Conservation (phyloP, 2,329 filamentous ascomycete species). For the Myriosclerotinia scirpicola region DNA sequence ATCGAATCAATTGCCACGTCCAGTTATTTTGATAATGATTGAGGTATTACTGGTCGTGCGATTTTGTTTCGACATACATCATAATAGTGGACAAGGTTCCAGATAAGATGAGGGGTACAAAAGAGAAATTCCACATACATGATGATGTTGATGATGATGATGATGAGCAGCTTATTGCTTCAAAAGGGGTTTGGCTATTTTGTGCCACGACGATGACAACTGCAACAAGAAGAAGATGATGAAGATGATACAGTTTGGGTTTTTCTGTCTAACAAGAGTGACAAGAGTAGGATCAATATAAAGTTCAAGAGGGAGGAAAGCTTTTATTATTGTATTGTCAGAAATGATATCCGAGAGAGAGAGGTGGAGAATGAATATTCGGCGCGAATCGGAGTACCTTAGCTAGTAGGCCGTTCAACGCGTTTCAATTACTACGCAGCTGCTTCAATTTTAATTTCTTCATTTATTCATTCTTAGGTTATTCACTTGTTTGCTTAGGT, state of each 20-base stretch:
- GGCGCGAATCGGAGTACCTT: slow-evolving; percentile 9
- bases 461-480: neutral
- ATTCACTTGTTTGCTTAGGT: neutral
- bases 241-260: neutral
- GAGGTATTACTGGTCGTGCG: slow-evolving; percentile 9
- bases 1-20: slow-evolving; percentile 20
- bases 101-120: slow-evolving; percentile 19
- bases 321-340: slow-evolving; percentile 6
- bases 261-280: neutral
- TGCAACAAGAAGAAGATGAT: neutral
- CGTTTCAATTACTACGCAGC: slow-evolving; percentile 1
- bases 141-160: neutral
- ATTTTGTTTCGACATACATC: neutral
- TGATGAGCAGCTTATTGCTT: neutral
- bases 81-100: slow-evolving; percentile 10
- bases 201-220: neutral
- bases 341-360: neutral
- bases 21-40: slow-evolving; percentile 18
- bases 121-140: slow-evolving; percentile 15
- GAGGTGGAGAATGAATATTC: slow-evolving; percentile 13
- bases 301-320: neutral
- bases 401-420: neutral
- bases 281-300: neutral
- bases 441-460: neutral
- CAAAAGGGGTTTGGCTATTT: neutral